Evolutionary conservation across 208 protist species (phyloP).

Genomic region (Trypanosoma scelopori): DNA sequence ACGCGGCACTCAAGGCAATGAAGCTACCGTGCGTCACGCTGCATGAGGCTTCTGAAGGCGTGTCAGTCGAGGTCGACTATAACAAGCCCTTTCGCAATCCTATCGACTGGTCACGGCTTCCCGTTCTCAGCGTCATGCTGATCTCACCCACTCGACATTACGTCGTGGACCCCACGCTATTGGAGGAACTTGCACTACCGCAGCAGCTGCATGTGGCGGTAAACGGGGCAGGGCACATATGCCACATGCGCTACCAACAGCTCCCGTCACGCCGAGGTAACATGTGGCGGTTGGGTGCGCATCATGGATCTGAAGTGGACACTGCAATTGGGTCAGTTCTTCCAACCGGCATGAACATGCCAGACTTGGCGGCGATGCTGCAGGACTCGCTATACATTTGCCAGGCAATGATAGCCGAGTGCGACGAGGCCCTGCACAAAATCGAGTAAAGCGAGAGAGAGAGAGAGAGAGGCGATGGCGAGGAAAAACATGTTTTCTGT

Average conservation of each 20-base stretch:
- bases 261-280: conserved; percentile 70
- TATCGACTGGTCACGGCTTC: conserved; percentile 63
- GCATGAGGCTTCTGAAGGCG: conserved; percentile 45
- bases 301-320: conserved; percentile 1
- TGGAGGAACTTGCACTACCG: conserved; percentile 79
- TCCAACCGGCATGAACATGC: conserved; percentile 11
- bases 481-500: too few species aligned
- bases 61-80: conserved; percentile 76
- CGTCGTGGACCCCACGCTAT: conserved; percentile 66
- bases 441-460: conserved; percentile 6
- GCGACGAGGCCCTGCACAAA: conserved; percentile 42
- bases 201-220: conserved; percentile 75
- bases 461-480: too few species aligned
- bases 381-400: conserved; percentile 29
- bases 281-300: conserved; percentile 30
- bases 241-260: conserved; percentile 63
- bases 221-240: conserved; percentile 47
- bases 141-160: conserved; percentile 77
- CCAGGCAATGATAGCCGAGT: conserved; percentile 71
- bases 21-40: conserved; percentile 65
- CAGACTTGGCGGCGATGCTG: conserved; percentile 21
- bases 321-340: background rate
- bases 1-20: conserved; percentile 55
- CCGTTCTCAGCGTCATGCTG: conserved; percentile 55
- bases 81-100: conserved; percentile 45